phyloP scores from a whole-genome alignment of 148 eudicot genomes.

The Spergularia marina region DNA sequence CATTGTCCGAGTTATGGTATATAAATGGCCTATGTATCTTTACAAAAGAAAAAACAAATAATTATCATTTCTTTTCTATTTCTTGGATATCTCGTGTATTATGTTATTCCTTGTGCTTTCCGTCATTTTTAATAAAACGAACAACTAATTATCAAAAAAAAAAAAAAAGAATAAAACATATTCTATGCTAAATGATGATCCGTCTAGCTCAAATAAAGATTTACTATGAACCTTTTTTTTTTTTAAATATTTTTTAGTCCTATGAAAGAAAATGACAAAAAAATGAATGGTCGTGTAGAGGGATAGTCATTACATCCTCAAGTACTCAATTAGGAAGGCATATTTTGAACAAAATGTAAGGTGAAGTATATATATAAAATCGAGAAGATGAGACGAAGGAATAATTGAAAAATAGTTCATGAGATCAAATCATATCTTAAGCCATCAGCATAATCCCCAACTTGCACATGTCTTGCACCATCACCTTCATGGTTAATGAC shows the following conservation, averaged over 20 bases:
- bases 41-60: too few species aligned
- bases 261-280: neutral
- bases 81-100: too few species aligned
- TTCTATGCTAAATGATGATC: too few species aligned
- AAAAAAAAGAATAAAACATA: too few species aligned
- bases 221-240: too few species aligned
- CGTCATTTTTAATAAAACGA: too few species aligned
- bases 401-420: neutral
- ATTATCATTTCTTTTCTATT: too few species aligned
- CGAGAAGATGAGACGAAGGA: neutral
- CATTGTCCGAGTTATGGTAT: too few species aligned
- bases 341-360: neutral
- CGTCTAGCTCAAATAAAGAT: too few species aligned
- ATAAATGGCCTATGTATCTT: too few species aligned
- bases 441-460: conserved; percentile 2
- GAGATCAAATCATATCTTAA: neutral
- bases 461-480: conserved; percentile 18
- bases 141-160: too few species aligned
- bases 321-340: conserved; percentile 1
- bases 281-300: neutral
- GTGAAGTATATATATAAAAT: neutral
- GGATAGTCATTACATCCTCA: neutral
- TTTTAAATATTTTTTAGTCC: neutral
- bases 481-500: neutral
- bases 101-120: too few species aligned